Base-by-base conservation (phyloP, 805 yeast species). In the Candida corydali region DNA sequence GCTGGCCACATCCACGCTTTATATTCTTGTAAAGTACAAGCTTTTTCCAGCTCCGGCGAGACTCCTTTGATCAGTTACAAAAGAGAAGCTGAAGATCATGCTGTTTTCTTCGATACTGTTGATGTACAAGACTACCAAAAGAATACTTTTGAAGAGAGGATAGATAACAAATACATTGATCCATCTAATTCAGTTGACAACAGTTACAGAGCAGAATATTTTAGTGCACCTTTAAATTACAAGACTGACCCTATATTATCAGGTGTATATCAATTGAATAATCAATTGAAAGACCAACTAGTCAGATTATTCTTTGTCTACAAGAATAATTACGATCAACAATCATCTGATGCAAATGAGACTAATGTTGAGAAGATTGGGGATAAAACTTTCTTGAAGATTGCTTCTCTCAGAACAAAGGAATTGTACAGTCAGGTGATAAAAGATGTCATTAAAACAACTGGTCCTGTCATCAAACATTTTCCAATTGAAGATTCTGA, bases 401-500 rank as follows among this genome's bases (percentile, higher is more conserved):
- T 84, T 48, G 86, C 93, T 30, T 76, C 95, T 3, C 66, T 65
- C 16, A 86, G 86, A 59, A 91, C 96, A 32, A 87, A 86, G 61
- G 61, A 69, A 39, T 67, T 88, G 32, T 91, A 91, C 61, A 75
- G 82, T 35, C 79, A 78, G 33, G 73, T 91, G 40, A 78, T 89
- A 55, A 59, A 69, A 33, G 76, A 80, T 50, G 88, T 81, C n/a
- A 69, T 74, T 38, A 65, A 67, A 42, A 78, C 91, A 43, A 81
- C 87, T 35, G 98, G 98, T 39, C 97, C 98, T 14, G 94, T 88
- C 18, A 87, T 93, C 52, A 89, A 82, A 62, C 86, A 87, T 54
- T 82, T 80, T 51, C 82, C 91, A 41, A 70, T 86, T 38, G 87
- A 85, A 49, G 82, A 82, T 46, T 70, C 82, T 8, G 82, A 82